Evolutionary conservation across 768 basidiomycete species (phyloP).

Genomic region (Lactarius sp.): DNA sequence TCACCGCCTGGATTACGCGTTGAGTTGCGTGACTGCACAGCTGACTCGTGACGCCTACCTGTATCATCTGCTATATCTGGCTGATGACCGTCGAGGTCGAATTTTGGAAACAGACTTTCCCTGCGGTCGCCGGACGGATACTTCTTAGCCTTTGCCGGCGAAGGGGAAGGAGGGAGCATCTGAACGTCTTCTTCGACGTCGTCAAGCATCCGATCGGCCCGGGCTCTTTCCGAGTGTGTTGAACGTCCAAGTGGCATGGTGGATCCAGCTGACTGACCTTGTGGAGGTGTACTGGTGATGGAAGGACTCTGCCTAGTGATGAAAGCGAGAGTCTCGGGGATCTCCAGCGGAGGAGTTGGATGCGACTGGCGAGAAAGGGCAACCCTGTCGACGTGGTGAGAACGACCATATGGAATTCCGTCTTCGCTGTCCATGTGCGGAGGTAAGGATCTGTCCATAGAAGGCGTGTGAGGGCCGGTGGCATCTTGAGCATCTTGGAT

Average conservation of each 20-base stretch:
- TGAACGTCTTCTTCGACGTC: slow-evolving; percentile 39
- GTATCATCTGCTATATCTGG: not conserved
- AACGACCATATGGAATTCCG: slow-evolving; percentile 58
- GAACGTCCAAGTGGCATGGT: slow-evolving; percentile 36
- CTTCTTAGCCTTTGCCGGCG: slow-evolving; percentile 35
- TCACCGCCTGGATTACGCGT: slow-evolving; percentile 27
- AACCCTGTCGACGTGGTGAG: slow-evolving; percentile 54
- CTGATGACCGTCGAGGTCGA: slow-evolving; percentile 29
- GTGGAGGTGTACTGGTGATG: slow-evolving; percentile 25
- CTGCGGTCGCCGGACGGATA: slow-evolving; percentile 21
- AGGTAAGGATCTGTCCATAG: slow-evolving; percentile 38
- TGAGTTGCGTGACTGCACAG: slow-evolving; percentile 3
- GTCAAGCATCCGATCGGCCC: slow-evolving; percentile 21
- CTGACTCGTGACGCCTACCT: slow-evolving; percentile 8
- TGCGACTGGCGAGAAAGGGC: slow-evolving; percentile 36
- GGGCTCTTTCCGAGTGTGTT: slow-evolving; percentile 38
- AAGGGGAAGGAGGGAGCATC: slow-evolving; percentile 48
- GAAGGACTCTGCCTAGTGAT: slow-evolving; percentile 18
- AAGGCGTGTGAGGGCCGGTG: slow-evolving; percentile 41
- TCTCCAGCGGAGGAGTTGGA: slow-evolving; percentile 25
- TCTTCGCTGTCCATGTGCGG: slow-evolving; percentile 58
- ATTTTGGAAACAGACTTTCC: slow-evolving; percentile 36
- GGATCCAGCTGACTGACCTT: slow-evolving; percentile 27
- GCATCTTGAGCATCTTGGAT: slow-evolving; percentile 42
- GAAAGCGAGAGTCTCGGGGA: slow-evolving; percentile 8